Conservation (phyloP, 1,284 basidiomycete genomes). For the Mycena sp. region DNA sequence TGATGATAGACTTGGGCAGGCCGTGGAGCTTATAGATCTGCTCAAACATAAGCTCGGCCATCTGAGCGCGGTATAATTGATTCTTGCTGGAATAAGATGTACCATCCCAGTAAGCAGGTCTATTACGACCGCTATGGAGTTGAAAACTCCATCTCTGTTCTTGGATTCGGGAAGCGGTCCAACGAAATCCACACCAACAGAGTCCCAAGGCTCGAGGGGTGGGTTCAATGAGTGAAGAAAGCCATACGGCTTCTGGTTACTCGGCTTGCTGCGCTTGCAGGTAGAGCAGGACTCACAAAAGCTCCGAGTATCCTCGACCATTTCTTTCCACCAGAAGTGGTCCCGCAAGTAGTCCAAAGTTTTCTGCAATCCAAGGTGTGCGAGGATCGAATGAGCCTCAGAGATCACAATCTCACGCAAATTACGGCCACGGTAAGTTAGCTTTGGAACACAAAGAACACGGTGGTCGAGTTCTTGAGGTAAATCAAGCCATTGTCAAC, state of each 20-base stretch:
- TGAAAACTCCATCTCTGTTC: too few relatives aligned
- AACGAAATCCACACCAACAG: background rate
- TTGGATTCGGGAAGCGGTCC: too few relatives aligned
- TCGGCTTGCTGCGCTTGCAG: constrained; percentile 7
- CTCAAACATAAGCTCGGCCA: background rate
- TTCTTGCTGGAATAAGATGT: background rate
- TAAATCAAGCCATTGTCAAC: too few relatives aligned
- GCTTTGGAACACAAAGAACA: background rate
- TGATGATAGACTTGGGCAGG: too few relatives aligned
- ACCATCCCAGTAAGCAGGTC: background rate
- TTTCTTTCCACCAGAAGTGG: too few relatives aligned
- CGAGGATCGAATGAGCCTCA: constrained; percentile 33
- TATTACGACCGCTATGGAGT: background rate
- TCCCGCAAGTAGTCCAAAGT: constrained; percentile 35
- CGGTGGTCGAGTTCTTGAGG: too few relatives aligned
- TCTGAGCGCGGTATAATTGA: background rate
- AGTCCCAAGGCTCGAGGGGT: too few relatives aligned
- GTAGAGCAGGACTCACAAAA: constrained; percentile 8
- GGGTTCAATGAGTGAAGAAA: background rate
- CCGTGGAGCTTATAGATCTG: too few relatives aligned
- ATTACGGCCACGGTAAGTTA: background rate
- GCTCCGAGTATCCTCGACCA: too few relatives aligned
- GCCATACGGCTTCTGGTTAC: constrained; percentile 14
- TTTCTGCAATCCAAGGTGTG: constrained; percentile 33
- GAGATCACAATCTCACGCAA: too few relatives aligned